Evolutionary conservation across 257 asterid genomes (phyloP), one percentile per base, ranked within the genome.

Genomic region (Gardenia jasminoides): DNA sequence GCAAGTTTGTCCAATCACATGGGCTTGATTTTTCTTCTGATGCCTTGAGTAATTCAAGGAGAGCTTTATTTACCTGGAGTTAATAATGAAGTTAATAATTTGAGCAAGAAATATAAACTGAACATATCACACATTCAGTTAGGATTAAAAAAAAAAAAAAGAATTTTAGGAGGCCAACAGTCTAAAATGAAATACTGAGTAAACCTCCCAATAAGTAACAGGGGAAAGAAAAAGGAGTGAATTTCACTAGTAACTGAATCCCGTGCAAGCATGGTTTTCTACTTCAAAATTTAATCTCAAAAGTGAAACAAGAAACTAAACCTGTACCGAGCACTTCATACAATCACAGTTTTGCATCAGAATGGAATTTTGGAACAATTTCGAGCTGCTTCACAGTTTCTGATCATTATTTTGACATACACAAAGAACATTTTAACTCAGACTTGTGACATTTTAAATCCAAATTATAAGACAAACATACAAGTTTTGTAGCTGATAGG

Each of bases 1-100:
- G 85, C 90, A 96, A 81, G 88, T 93, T 93, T 77, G 98, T 96
- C 98, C 99, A 96, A 7, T 92, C 92, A 20, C 81, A 77, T 7
- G 85, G 89, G 67, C 80, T 86, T 69, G 59, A 74, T 80, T 64
- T 78, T 79, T 79, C 83, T 74, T 87, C 85, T 54, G 98, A 90
- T 70, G 97, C 98, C 82, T 85, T 83, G 82, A 93, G 86, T 87
- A 96, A 84, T 74, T 90, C 94, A 48, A 86, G 79, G 80, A 96
- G 97, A 75, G 97, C 92, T 39, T 83, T 76, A 79, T 96, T 96
- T 31, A 96, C 99, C 99, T 96, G 94, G 76, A 85, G 43, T 16
- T 26, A 30, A 33, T 6, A n/a, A 70, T 73, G 2, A 58, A 43
- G 33, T 69, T 11, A 31, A 11, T 62, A 17, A 0, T 28, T 10